These are phyloP conservation scores for Plectosphaerella plurivora DNA, from an alignment of 2,329 filamentous ascomycete species.

Conservation along the genomic window DNA sequence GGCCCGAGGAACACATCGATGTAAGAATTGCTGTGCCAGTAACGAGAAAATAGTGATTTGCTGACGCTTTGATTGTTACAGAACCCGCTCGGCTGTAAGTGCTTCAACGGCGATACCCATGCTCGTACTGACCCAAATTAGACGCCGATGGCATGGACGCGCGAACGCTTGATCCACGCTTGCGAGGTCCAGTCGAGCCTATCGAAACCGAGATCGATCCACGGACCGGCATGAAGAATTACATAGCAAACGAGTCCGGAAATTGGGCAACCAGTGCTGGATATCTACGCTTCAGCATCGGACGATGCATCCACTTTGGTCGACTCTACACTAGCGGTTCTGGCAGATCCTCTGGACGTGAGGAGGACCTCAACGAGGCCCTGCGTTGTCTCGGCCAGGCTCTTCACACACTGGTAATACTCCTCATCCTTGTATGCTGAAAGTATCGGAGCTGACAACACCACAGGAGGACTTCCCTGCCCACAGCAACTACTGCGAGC, in stretches of 20 bases:
- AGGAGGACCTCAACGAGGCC: slow-evolving; percentile 76
- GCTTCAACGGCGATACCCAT: too few relatives aligned
- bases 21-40: not conserved
- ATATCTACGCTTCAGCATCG: slow-evolving; percentile 74
- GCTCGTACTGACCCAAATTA: not conserved
- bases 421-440: slow-evolving; percentile 4
- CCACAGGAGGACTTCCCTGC: slow-evolving; percentile 59
- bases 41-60: not conserved
- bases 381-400: slow-evolving; percentile 72
- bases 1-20: slow-evolving; percentile 69
- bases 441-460: not conserved
- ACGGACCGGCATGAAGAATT: slow-evolving; percentile 96
- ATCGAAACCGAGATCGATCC: slow-evolving; percentile 70
- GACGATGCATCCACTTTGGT: slow-evolving; percentile 72
- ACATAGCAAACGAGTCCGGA: slow-evolving; percentile 87
- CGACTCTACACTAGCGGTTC: slow-evolving; percentile 67
- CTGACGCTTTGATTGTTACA: not conserved
- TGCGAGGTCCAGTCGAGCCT: slow-evolving; percentile 72
- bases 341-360: slow-evolving; percentile 56
- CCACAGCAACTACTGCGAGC: slow-evolving; percentile 80
- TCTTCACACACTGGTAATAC: slow-evolving; percentile 57
- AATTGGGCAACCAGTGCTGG: slow-evolving; percentile 87
- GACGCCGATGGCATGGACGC: slow-evolving; percentile 83
- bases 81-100: slow-evolving; percentile 66
- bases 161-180: slow-evolving; percentile 71